These are phyloP conservation scores for Skeletonema tropicum DNA, from an alignment of 108 stramenopile genomes.

Conservation along the genomic window DNA sequence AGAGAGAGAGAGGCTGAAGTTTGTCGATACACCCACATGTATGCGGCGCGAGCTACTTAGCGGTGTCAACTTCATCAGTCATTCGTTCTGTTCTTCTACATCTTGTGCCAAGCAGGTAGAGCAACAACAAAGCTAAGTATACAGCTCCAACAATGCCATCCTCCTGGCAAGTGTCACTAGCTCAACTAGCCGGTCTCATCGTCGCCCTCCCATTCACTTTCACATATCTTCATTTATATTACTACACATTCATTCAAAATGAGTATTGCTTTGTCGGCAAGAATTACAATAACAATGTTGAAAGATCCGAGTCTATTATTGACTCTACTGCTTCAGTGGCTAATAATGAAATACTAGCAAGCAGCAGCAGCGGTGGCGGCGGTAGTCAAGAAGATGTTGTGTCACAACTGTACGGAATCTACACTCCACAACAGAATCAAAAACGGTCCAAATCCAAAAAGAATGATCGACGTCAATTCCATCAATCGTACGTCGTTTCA, in stretches of 20 bases:
- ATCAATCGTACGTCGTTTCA: slow-evolving; percentile 16
- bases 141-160: not conserved
- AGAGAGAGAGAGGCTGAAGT: no score
- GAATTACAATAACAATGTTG: not conserved
- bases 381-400: not conserved
- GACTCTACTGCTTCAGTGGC: slow-evolving; percentile 4
- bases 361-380: not conserved
- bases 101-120: no score
- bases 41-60: no score
- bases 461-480: slow-evolving; percentile 14
- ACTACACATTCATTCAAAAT: slow-evolving; percentile 24
- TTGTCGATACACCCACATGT: no score
- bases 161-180: slow-evolving; percentile 24
- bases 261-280: slow-evolving; percentile 38
- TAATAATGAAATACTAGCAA: not conserved
- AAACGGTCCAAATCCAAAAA: slow-evolving; percentile 10
- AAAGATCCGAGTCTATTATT: not conserved
- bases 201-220: slow-evolving; percentile 26
- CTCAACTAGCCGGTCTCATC: slow-evolving; percentile 34
- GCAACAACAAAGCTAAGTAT: no score
- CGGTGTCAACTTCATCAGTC: no score
- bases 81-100: no score
- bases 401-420: slow-evolving; percentile 31
- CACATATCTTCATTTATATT: slow-evolving; percentile 40
- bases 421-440: slow-evolving; percentile 19